Conservation (phyloP, 306 rosid genomes). For the Luffa aegyptiaca region DNA sequence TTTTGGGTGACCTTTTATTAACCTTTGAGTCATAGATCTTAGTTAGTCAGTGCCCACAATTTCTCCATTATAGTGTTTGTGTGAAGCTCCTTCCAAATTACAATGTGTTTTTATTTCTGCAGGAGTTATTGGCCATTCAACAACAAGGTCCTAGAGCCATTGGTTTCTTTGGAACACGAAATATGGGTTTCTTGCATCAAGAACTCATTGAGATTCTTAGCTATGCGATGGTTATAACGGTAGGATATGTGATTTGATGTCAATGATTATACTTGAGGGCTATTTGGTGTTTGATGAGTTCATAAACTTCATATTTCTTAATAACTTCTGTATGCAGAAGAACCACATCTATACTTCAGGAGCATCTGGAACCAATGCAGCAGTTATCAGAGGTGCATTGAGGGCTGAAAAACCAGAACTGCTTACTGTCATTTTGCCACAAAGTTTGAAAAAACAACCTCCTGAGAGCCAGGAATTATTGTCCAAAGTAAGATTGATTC, state of each 20-base stretch:
- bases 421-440: slow-evolving; percentile 96
- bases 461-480: slow-evolving; percentile 98
- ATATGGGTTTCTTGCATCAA: slow-evolving; percentile 99
- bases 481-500: slow-evolving; percentile 62
- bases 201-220: slow-evolving; percentile 96
- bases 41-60: not conserved
- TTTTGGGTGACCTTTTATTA: not conserved
- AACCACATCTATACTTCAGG: slow-evolving; percentile 97
- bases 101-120: slow-evolving; percentile 10
- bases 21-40: not conserved
- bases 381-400: slow-evolving; percentile 97
- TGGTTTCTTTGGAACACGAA: slow-evolving; percentile 94
- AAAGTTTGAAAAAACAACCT: slow-evolving; percentile 87
- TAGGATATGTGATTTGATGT: slow-evolving; percentile 26
- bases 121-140: slow-evolving; percentile 98
- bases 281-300: slow-evolving; percentile 5
- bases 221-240: slow-evolving; percentile 99
- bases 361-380: slow-evolving; percentile 99
- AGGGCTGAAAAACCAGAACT: slow-evolving; percentile 98
- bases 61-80: not conserved
- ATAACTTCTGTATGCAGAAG: slow-evolving; percentile 45
- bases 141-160: slow-evolving; percentile 99
- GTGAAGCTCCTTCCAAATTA: slow-evolving; percentile 4
- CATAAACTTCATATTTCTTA: slow-evolving; percentile 6
- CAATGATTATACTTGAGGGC: not conserved